These are phyloP conservation scores for Cyclocybe cylindracea DNA, from an alignment of 768 basidiomycete species.

Conservation along the genomic window DNA sequence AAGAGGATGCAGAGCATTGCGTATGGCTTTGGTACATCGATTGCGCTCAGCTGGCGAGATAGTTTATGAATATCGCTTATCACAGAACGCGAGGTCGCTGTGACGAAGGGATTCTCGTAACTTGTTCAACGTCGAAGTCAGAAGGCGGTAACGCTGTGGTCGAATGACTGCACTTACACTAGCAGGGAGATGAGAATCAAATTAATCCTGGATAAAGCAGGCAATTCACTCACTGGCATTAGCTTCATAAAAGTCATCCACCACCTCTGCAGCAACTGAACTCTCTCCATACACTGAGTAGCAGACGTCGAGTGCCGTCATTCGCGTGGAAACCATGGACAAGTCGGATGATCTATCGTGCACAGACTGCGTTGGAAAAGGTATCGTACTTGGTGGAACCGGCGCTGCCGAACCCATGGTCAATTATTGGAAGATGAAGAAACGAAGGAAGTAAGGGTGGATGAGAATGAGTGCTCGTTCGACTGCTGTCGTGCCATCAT, in stretches of 20 bases:
- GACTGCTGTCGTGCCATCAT: no score
- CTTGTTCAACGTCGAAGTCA: conserved; percentile 31
- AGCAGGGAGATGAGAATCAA: conserved; percentile 13
- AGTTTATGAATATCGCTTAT: conserved; percentile 72
- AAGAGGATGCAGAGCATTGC: conserved; percentile 61
- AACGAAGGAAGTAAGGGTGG: background rate
- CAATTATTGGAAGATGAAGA: background rate
- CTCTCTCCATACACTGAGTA: conserved; percentile 67
- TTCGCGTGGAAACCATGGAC: conserved; percentile 46
- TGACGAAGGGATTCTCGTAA: conserved; percentile 80
- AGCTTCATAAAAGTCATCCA: conserved; percentile 69
- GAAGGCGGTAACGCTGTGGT: conserved; percentile 8
- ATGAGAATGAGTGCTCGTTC: background rate
- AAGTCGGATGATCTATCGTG: conserved; percentile 28
- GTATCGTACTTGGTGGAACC: conserved; percentile 14
- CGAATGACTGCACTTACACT: conserved; percentile 39
- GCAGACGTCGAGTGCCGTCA: conserved; percentile 69
- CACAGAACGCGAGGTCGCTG: conserved; percentile 70
- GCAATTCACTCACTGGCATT: conserved; percentile 56
- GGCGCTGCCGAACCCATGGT: conserved; percentile 16
- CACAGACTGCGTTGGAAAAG: conserved; percentile 16
- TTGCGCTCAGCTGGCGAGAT: conserved; percentile 55
- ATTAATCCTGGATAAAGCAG: conserved; percentile 8
- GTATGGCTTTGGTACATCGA: conserved; percentile 70
- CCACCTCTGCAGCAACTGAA: conserved; percentile 48